Conservation (phyloP, 2,329 filamentous ascomycete species). For the Dendryphion nanum region DNA sequence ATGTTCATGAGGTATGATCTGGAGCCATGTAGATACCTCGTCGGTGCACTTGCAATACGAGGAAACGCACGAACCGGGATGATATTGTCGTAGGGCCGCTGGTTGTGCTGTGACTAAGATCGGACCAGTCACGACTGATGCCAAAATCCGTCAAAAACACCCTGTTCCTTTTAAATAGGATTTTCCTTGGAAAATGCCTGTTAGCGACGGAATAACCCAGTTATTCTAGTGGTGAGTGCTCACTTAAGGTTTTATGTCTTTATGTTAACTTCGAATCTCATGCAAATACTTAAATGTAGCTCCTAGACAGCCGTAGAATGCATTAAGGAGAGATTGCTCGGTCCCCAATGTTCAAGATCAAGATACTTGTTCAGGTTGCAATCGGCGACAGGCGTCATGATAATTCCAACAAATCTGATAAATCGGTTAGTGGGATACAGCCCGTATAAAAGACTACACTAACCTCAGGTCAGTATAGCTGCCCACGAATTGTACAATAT, state of each 20-base stretch:
- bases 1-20: no score
- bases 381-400: conserved; percentile 29
- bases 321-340: not conserved
- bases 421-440: not conserved
- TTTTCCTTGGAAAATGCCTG: no score
- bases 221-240: no score
- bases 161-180: no score
- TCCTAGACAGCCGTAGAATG: conserved; percentile 1
- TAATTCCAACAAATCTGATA: conserved; percentile 26
- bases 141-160: no score
- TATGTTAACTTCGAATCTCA: not conserved
- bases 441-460: not conserved
- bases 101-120: no score
- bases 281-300: not conserved
- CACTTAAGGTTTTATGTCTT: conserved; percentile 1
- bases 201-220: no score
- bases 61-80: no score
- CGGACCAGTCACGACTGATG: no score
- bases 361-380: conserved; percentile 5
- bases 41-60: no score
- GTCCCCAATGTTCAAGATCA: not conserved
- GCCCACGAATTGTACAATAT: not conserved
- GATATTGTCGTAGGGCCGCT: no score
- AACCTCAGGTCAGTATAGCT: not conserved
- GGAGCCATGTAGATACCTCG: no score